Conservation (phyloP, 441 rosid species). For the Macaranga tanarius region DNA sequence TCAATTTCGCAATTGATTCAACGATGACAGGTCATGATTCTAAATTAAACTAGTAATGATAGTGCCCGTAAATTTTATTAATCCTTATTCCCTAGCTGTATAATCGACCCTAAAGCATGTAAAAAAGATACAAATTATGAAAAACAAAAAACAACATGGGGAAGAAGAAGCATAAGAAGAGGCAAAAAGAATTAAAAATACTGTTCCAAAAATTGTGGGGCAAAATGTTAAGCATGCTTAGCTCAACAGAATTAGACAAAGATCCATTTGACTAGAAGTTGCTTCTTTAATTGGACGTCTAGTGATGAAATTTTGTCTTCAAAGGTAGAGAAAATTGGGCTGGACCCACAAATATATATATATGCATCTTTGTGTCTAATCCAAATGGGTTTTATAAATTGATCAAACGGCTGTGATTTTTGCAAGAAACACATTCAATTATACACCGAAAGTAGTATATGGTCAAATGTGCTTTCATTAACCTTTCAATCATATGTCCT, state of each 20-base stretch:
- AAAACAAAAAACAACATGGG: neutral
- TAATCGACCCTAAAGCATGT: neutral
- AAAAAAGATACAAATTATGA: neutral
- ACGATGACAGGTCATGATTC: no score
- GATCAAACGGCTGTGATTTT: slow-evolving; percentile 22
- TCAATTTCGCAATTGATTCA: neutral
- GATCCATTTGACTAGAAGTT: slow-evolving; percentile 6
- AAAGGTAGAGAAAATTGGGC: neutral
- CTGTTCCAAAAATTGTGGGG: neutral
- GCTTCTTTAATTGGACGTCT: slow-evolving; percentile 1
- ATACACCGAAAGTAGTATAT: slow-evolving; percentile 39
- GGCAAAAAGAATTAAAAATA: neutral
- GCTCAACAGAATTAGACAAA: neutral
- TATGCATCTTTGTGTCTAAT: neutral
- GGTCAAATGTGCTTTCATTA: slow-evolving; percentile 43
- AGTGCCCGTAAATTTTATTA: neutral
- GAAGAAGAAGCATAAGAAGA: no score
- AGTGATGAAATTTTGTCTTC: neutral
- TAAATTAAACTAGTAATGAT: neutral
- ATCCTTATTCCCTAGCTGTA: no score
- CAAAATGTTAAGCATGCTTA: slow-evolving; percentile 7
- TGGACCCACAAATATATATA: slow-evolving; percentile 18
- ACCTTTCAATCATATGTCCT: slow-evolving; percentile 18
- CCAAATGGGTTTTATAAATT: neutral
- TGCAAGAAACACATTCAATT: neutral